A percentile compares a stretch with the other conserved stretches of the same genome.
Conservation (phyloP, 202 grass and related monocot genomes). For the Setaria italica region DNA sequence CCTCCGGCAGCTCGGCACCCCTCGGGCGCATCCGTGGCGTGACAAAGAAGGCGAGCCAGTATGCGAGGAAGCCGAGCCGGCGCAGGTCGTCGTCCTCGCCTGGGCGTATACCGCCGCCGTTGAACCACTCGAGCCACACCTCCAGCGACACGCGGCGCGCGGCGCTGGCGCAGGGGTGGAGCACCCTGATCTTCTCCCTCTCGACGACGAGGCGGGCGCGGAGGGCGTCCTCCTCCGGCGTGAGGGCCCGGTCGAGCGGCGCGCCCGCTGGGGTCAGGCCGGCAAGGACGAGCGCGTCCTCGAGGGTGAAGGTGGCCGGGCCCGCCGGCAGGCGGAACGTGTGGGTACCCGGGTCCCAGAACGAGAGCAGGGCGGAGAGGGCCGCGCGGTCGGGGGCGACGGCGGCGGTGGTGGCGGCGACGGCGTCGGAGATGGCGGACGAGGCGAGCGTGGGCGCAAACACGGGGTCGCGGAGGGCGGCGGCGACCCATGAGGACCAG, state of each 20-base stretch:
- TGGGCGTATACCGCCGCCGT: constrained; percentile 43
- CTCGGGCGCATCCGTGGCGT: constrained; percentile 34
- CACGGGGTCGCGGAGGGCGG: constrained; percentile 12
- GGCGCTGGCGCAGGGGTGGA: constrained; percentile 54
- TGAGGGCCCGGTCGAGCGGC: constrained; percentile 42
- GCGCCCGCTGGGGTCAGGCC: constrained; percentile 51
- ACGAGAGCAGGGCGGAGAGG: constrained; percentile 46
- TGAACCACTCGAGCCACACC: constrained; percentile 74
- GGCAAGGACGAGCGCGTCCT: constrained; percentile 62
- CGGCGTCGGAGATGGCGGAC: constrained; percentile 45
- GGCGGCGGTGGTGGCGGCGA: constrained; percentile 44
- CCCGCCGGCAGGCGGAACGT: constrained; percentile 56
- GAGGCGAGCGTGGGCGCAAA: constrained; percentile 35
- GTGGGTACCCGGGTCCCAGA: constrained; percentile 48
- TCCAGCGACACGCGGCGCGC: constrained; percentile 49
- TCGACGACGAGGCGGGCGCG: constrained; percentile 51
- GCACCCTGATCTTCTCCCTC: constrained; percentile 72
- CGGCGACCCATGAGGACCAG: constrained; percentile 54
- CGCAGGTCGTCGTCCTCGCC: constrained; percentile 58
- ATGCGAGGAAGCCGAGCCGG: constrained; percentile 62
- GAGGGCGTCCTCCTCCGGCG: constrained; percentile 53
- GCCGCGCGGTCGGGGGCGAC: constrained; percentile 47
- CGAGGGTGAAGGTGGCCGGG: constrained; percentile 61
- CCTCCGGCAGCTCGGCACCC: constrained; percentile 42
- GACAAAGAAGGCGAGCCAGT: constrained; percentile 63